Conservation (phyloP, 2,329 filamentous ascomycete species). For the Trichoderma atrobrunneum region DNA sequence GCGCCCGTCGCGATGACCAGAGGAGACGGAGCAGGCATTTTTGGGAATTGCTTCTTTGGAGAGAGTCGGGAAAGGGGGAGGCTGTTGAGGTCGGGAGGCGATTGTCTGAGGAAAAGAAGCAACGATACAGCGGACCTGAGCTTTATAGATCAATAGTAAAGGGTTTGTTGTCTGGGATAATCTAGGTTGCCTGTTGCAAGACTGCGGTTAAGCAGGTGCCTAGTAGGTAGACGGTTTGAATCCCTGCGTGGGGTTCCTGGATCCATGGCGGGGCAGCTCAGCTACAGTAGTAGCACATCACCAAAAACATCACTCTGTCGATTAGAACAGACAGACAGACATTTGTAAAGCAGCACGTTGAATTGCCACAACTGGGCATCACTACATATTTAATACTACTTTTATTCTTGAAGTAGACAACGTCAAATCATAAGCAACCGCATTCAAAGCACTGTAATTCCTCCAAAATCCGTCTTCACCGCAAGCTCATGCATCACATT, state of each 20-base stretch:
- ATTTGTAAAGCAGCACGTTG: background rate
- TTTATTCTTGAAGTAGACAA: background rate
- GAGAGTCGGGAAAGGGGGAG: background rate
- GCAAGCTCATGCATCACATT: background rate
- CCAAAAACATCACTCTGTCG: background rate
- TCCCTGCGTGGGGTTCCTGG: constrained; percentile 5
- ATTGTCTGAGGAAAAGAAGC: background rate
- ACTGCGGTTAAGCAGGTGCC: background rate
- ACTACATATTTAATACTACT: background rate
- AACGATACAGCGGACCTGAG: no score
- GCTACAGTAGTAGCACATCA: background rate
- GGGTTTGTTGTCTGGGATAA: background rate
- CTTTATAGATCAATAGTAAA: background rate
- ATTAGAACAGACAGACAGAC: background rate
- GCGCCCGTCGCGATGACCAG: constrained; percentile 77
- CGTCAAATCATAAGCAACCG: background rate
- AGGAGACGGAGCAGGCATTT: constrained; percentile 73
- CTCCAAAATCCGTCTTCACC: background rate
- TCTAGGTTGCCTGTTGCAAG: background rate
- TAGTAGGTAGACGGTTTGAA: background rate
- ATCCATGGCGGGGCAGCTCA: constrained; percentile 10
- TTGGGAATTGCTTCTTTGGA: background rate
- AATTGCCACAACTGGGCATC: background rate
- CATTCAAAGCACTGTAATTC: background rate
- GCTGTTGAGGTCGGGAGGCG: background rate